phyloP scores from a whole-genome alignment of 2,329 filamentous ascomycete species.

The Scedosporium boydii region DNA sequence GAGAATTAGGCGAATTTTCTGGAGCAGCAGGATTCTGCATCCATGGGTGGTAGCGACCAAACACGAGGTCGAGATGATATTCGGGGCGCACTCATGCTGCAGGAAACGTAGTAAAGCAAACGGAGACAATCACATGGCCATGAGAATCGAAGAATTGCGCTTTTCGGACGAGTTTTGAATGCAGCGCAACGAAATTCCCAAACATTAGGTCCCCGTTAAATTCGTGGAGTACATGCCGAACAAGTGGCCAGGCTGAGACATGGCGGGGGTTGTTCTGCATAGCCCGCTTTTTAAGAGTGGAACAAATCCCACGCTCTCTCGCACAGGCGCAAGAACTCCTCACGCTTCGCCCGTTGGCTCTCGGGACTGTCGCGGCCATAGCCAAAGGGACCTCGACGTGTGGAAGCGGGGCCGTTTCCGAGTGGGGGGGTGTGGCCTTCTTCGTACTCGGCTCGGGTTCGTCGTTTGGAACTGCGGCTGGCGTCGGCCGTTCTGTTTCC shows the following conservation, averaged over 20 bases:
- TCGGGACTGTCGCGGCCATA: constrained; percentile 77
- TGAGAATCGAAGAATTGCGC: no score
- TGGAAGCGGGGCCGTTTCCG: constrained; percentile 58
- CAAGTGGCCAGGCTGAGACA: background rate
- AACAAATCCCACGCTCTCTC: constrained; percentile 93
- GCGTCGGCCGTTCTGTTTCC: constrained; percentile 36
- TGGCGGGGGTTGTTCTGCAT: background rate
- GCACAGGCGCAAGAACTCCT: constrained; percentile 82
- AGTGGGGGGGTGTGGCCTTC: constrained; percentile 81
- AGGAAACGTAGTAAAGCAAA: no score
- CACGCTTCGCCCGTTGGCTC: constrained; percentile 75
- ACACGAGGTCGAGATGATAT: no score
- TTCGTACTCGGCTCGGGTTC: constrained; percentile 84
- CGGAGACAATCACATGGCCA: no score
- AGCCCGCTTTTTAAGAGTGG: constrained; percentile 56
- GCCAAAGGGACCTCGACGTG: constrained; percentile 62
- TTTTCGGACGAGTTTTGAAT: background rate
- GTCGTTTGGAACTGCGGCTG: constrained; percentile 57
- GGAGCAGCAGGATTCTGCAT: no score
- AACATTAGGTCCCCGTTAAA: background rate
- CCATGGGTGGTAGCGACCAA: no score
- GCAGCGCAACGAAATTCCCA: background rate
- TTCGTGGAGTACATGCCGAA: background rate
- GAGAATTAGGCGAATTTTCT: no score
- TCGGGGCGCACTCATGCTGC: no score